Conservation (phyloP, 768 basidiomycete genomes). For the Neoboletus magnificus region DNA sequence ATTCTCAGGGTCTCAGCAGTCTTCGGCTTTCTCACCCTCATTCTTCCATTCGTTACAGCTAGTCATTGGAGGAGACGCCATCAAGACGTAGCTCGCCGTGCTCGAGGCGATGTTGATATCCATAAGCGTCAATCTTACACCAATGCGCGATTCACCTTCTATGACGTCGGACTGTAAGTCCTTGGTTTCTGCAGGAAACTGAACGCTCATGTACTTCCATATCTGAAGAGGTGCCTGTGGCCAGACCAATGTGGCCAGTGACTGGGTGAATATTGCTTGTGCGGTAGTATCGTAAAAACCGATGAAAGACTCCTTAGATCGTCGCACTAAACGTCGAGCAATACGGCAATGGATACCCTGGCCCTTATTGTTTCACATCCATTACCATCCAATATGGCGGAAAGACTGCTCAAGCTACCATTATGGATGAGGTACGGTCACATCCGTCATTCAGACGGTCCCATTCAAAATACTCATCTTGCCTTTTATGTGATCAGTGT, state of each 20-base stretch:
- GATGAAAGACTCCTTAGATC: constrained; percentile 35
- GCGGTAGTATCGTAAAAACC: neutral
- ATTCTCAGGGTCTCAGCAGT: constrained; percentile 23
- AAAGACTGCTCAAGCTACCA: constrained; percentile 51
- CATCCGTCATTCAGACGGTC: neutral
- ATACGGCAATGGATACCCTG: constrained; percentile 60
- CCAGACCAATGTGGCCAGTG: constrained; percentile 32
- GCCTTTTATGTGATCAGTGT: constrained; percentile 40
- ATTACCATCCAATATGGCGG: constrained; percentile 64
- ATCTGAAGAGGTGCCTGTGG: constrained; percentile 57
- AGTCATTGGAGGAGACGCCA: constrained; percentile 38
- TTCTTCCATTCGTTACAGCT: constrained; percentile 34
- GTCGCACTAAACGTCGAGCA: constrained; percentile 53
- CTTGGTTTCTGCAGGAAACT: neutral
- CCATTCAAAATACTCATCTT: constrained; percentile 1
- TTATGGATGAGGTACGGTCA: constrained; percentile 57
- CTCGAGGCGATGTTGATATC: constrained; percentile 39
- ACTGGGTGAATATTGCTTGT: constrained; percentile 40
- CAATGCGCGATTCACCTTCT: constrained; percentile 50
- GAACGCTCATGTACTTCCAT: constrained; percentile 3
- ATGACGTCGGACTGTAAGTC: constrained; percentile 51
- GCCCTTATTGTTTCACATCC: constrained; percentile 56
- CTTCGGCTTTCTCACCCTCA: constrained; percentile 35
- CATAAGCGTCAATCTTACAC: constrained; percentile 36
- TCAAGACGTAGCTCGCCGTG: constrained; percentile 48